Conservation (phyloP, 768 basidiomycete species). For the Xerocomellus amylosporus region DNA sequence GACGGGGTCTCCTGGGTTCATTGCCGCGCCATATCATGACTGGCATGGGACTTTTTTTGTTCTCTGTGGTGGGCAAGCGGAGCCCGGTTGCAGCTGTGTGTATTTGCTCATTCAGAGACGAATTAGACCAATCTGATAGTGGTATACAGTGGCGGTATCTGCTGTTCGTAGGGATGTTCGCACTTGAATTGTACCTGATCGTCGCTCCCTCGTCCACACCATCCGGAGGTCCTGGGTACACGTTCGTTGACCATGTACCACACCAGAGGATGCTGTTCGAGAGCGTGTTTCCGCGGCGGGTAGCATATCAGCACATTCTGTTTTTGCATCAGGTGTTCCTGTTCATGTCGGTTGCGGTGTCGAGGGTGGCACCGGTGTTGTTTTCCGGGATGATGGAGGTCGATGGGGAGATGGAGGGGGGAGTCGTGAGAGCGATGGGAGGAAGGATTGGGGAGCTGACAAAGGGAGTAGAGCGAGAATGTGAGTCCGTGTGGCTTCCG, state of each 20-base stretch:
- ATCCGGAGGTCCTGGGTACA: slow-evolving; percentile 10
- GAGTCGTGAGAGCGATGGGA: slow-evolving; percentile 37
- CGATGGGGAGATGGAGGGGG: slow-evolving; percentile 23
- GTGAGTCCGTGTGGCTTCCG: slow-evolving; percentile 31
- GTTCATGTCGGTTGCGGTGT: slow-evolving; percentile 69
- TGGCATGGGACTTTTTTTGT: slow-evolving; percentile 54
- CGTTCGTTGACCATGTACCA: slow-evolving; percentile 22
- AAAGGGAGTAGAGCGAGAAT: slow-evolving; percentile 52
- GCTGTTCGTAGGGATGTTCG: slow-evolving; percentile 59
- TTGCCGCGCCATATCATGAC: slow-evolving; percentile 67
- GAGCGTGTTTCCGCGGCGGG: slow-evolving; percentile 56
- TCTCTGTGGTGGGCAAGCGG: slow-evolving; percentile 57
- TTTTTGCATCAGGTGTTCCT: slow-evolving; percentile 78
- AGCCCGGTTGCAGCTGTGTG: slow-evolving; percentile 67
- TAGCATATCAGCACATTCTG: slow-evolving; percentile 72
- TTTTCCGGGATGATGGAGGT: slow-evolving; percentile 39
- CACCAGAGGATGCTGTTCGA: slow-evolving; percentile 33
- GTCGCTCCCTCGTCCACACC: slow-evolving; percentile 42
- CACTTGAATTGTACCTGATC: slow-evolving; percentile 63
- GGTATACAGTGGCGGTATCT: slow-evolving; percentile 71
- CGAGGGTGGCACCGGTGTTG: slow-evolving; percentile 66
- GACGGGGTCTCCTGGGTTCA: slow-evolving; percentile 59
- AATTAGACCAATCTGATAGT: slow-evolving; percentile 12
- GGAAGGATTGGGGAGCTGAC: slow-evolving; percentile 43
- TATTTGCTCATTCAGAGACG: slow-evolving; percentile 18